Evolutionary conservation across 2,329 filamentous ascomycete genomes (phyloP).

Genomic region (Canariomyces notabilis): DNA sequence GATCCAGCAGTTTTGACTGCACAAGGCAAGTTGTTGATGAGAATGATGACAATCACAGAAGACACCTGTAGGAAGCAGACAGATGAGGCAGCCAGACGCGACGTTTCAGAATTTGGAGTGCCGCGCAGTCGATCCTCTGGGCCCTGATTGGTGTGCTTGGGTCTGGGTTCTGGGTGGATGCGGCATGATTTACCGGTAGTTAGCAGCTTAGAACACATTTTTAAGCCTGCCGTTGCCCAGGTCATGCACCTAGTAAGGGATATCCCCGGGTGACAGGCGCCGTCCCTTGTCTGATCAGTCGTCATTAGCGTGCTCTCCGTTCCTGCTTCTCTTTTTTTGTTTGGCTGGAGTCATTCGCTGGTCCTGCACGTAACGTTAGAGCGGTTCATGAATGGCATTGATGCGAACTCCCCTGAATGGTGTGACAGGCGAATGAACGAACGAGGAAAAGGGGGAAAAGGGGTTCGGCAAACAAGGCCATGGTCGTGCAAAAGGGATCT

Average conservation of each 20-base stretch:
- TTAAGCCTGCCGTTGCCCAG: constrained; percentile 12
- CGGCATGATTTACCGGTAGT: constrained; percentile 17
- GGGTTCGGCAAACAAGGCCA: not conserved
- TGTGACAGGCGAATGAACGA: not conserved
- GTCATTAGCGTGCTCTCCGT: not conserved
- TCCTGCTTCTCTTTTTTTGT: too few relatives aligned
- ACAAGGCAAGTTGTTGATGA: too few relatives aligned
- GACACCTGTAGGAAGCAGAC: too few relatives aligned
- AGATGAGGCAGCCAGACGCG: constrained; percentile 17
- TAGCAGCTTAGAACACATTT: constrained; percentile 17
- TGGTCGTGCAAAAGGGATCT: not conserved
- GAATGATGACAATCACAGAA: too few relatives aligned
- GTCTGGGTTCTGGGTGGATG: not conserved
- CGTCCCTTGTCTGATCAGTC: not conserved
- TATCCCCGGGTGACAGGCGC: not conserved
- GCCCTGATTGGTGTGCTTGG: constrained; percentile 19
- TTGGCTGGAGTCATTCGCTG: too few relatives aligned
- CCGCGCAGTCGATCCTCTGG: not conserved
- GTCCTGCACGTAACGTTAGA: too few relatives aligned
- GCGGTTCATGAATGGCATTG: too few relatives aligned
- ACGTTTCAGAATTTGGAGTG: constrained; percentile 23
- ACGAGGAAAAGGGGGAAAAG: not conserved
- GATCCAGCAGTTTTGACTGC: too few relatives aligned
- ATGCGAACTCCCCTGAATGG: too few relatives aligned
- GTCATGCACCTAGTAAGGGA: constrained; percentile 5